Evolutionary conservation across 2,329 filamentous ascomycete species (phyloP).

Genomic region (Dactylella cylindrospora): DNA sequence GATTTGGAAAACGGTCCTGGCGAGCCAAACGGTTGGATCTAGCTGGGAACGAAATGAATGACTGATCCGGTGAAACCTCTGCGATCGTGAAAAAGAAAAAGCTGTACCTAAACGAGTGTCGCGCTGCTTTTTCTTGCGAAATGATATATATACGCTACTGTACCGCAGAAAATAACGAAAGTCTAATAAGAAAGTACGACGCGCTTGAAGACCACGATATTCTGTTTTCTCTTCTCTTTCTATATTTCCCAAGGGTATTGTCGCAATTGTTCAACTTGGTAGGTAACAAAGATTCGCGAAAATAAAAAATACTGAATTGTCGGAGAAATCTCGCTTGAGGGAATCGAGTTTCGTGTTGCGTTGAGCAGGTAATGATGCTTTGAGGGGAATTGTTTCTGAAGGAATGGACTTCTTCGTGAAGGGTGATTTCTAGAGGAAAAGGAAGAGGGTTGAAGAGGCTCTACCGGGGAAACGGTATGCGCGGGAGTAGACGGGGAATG

Average conservation of each 20-base stretch:
- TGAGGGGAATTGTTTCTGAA: conserved; percentile 15
- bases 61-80: conserved; percentile 16
- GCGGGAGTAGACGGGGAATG: conserved; percentile 6
- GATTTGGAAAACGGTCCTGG: conserved; percentile 1
- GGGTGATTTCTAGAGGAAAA: conserved; percentile 15
- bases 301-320: conserved; percentile 9
- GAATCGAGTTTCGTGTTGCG: not conserved
- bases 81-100: conserved; percentile 19
- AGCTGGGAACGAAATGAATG: conserved; percentile 32
- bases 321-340: conserved; percentile 18
- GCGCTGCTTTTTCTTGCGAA: conserved; percentile 10
- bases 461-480: conserved; percentile 27
- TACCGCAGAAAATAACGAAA: conserved; percentile 1
- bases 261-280: conserved; percentile 12
- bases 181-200: conserved; percentile 12
- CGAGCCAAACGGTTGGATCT: conserved; percentile 14
- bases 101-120: conserved; percentile 35
- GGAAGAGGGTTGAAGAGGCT: conserved; percentile 6
- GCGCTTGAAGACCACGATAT: conserved; percentile 10
- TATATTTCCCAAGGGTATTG: conserved; percentile 14
- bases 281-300: conserved; percentile 40
- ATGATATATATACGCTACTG: conserved; percentile 18
- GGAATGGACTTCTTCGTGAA: conserved; percentile 38
- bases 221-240: not conserved
- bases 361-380: conserved; percentile 3